Evolutionary conservation across 75 land plant genomes (phyloP).

Genomic region (Azolla pinnata): DNA sequence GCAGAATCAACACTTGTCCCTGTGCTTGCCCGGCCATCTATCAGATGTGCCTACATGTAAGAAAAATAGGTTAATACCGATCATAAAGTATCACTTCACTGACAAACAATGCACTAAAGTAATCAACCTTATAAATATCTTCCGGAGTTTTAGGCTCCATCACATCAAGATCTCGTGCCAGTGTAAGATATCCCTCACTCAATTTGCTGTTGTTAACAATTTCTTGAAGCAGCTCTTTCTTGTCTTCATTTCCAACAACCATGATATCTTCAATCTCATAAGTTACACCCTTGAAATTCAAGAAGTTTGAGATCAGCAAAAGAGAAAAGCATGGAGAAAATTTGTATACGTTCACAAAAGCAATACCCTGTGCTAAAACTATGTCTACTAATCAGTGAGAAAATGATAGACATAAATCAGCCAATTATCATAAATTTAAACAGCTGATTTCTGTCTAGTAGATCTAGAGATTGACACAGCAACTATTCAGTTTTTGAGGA

Average conservation of each 20-base stretch:
- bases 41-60: slow-evolving; percentile 62
- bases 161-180: slow-evolving; percentile 96
- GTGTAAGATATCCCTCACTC: slow-evolving; percentile 83
- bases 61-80: too few species aligned
- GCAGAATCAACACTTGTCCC: slow-evolving; percentile 93
- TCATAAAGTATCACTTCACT: too few species aligned
- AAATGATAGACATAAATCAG: too few species aligned
- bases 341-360: not conserved
- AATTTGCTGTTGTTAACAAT: slow-evolving; percentile 70
- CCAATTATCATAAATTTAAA: too few species aligned
- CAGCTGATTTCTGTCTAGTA: too few species aligned
- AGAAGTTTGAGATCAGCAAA: not conserved
- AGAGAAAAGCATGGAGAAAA: not conserved
- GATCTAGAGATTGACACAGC: too few species aligned
- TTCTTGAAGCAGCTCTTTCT: slow-evolving; percentile 64
- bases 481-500: too few species aligned
- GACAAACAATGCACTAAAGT: not conserved
- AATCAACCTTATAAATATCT: slow-evolving; percentile 83
- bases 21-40: slow-evolving; percentile 95
- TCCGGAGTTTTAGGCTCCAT: slow-evolving; percentile 99
- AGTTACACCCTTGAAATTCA: slow-evolving; percentile 41
- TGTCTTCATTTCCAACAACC: slow-evolving; percentile 47
- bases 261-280: slow-evolving; percentile 64
- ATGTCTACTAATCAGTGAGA: too few species aligned
- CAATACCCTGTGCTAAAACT: not conserved